A percentile compares a stretch with the other conserved stretches of the same genome.
phyloP scores from a whole-genome alignment of 1,139 yeast genomes.

The Protomyces inundatus region DNA sequence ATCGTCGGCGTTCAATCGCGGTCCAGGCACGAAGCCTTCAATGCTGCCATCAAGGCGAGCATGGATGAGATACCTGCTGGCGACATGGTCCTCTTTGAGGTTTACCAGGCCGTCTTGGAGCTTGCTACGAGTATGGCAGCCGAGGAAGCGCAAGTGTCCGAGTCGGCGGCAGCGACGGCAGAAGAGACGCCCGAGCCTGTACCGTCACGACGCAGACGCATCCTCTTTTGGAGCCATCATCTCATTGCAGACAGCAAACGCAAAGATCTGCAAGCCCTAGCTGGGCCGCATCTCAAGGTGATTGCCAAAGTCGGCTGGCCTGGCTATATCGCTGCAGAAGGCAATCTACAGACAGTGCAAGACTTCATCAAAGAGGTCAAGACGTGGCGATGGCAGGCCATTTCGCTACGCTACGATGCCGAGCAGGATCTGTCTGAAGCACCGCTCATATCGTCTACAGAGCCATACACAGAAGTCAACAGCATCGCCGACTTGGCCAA shows the following conservation, averaged over 20 bases:
- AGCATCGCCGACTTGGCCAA: not conserved
- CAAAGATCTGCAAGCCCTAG: not conserved
- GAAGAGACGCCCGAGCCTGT: not conserved
- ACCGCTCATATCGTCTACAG: not conserved
- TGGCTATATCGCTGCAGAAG: constrained; percentile 17
- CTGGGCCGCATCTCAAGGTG: not conserved
- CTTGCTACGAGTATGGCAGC: not conserved
- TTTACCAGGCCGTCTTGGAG: not conserved
- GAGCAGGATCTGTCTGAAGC: not conserved
- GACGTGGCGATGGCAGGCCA: constrained; percentile 14
- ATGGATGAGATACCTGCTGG: not conserved
- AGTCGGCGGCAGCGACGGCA: not conserved
- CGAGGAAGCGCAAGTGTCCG: not conserved
- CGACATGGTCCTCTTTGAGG: not conserved
- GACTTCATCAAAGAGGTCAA: not conserved
- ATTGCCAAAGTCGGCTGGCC: constrained; percentile 2
- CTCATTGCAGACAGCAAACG: constrained; percentile 26
- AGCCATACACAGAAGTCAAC: not conserved
- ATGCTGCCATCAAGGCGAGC: not conserved
- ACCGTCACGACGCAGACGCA: not conserved
- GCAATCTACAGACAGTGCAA: not conserved
- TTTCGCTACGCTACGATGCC: constrained; percentile 1
- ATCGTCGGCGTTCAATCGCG: not conserved
- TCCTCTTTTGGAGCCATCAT: constrained; percentile 24
- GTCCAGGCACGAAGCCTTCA: not conserved